A percentile compares a stretch with the other conserved stretches of the same genome.
These are phyloP conservation scores for Closterium sp. DNA, from an alignment of 139 green algal genomes.

Conservation along the genomic window DNA sequence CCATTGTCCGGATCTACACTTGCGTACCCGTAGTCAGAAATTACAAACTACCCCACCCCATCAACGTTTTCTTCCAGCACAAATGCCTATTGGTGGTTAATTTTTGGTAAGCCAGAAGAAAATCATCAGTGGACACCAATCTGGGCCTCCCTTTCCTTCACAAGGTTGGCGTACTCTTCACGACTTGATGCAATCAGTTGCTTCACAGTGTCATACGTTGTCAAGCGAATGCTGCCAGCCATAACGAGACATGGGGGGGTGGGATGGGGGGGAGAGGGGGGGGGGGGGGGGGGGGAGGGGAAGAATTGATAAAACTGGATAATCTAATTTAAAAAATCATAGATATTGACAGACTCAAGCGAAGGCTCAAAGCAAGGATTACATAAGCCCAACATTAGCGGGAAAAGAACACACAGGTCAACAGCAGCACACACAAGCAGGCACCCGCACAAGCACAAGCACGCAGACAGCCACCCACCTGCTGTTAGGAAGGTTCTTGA, in stretches of 20 bases:
- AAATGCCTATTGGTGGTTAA: neutral
- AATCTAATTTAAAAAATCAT: too few species aligned
- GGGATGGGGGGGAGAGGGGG: too few species aligned
- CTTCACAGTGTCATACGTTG: slow-evolving; percentile 32
- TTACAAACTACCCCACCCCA: neutral
- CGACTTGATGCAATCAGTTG: slow-evolving; percentile 18
- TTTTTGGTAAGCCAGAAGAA: neutral
- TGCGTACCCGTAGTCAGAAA: neutral
- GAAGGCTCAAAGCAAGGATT: too few species aligned
- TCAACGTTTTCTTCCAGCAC: too few species aligned
- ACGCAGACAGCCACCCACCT: slow-evolving; percentile 1
- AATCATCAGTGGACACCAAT: neutral
- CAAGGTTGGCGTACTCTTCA: slow-evolving; percentile 14
- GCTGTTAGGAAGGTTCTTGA: slow-evolving; percentile 59
- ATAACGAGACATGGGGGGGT: neutral
- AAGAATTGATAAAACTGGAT: too few species aligned
- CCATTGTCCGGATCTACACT: neutral
- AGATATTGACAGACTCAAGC: too few species aligned
- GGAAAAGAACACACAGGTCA: too few species aligned
- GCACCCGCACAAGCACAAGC: neutral
- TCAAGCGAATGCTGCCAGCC: slow-evolving; percentile 27
- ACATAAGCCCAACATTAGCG: too few species aligned
- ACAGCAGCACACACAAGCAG: neutral
- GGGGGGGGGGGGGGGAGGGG: too few species aligned
- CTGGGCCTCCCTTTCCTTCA: slow-evolving; percentile 27